Base-by-base conservation (phyloP, 805 yeast genomes). In the Wickerhamiella shivajii region DNA sequence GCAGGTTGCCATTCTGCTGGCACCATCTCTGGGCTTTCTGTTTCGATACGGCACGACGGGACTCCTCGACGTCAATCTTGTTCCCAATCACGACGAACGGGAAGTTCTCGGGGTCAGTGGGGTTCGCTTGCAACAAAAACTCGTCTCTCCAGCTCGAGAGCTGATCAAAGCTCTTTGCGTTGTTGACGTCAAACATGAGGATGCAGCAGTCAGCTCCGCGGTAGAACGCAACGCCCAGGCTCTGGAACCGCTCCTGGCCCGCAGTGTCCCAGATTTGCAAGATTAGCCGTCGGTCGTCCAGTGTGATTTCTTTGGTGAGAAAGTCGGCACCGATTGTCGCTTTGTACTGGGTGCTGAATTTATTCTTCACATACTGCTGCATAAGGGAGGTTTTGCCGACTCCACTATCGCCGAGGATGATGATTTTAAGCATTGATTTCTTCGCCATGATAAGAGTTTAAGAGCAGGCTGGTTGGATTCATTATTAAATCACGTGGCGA, bases 141-240 rank as follows among this genome's bases (percentile, higher is more conserved):
- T 87, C 97, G 57, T 90, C 97, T 51, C 85, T 75, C 97, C 97
- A 87, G 37, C 79, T 69, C 33, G 79, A 74, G 40, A 90, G 65
- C 47, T 77, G 76, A 53, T 87, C 94, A 57, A 87, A 81, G 5
- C 93, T 79, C 59, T 87, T 85, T 41, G 80, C 77, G 59, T 90
- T 90, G 41, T 94, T 87, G 31, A 90, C 97, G 53, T 87, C 98
- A 54, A 79, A 87, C 45, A 90, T 93, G 39, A 87, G 66, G 7
- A 87, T 95, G 60, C 97, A 90, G 59, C 97, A 90, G 57, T 90
- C 97, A 1, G 97, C 95, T 23, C 97, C 97, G 49, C 98, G 67
- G 57, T 90, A 87, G 55, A 87, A 87, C 0, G 97, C 97, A 27
- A 87, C 96, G 11, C 97, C 97, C 41, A 87, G 64, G 38, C 92